These are phyloP conservation scores for Penstemon davidsonii DNA, from an alignment of 257 asterid species.

Conservation along the genomic window DNA sequence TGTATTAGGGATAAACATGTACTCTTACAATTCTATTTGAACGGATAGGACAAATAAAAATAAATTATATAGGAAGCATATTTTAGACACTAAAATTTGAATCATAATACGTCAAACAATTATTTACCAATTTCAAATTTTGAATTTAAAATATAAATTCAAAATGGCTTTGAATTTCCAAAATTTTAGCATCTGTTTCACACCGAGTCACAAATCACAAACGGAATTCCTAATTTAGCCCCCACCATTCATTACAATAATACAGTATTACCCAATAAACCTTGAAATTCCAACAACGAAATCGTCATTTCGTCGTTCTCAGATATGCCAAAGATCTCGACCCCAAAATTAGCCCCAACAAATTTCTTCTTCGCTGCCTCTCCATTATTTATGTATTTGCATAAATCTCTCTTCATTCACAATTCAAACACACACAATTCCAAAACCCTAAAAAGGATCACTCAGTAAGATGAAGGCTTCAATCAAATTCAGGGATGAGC, in stretches of 20 bases:
- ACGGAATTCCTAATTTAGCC: constrained; percentile 13
- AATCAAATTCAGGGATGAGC: constrained; percentile 84
- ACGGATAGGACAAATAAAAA: too few species aligned
- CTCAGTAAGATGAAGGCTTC: constrained; percentile 79
- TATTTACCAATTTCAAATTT: constrained; percentile 4
- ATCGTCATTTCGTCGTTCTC: background rate
- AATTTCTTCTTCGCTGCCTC: constrained; percentile 5
- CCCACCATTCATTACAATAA: background rate
- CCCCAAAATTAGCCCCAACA: constrained; percentile 29
- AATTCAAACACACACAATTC: background rate
- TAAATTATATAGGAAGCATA: too few species aligned
- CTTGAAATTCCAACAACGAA: constrained; percentile 6
- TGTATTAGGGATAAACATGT: too few species aligned
- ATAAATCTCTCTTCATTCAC: background rate
- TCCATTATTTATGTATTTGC: constrained; percentile 25
- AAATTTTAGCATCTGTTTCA: background rate
- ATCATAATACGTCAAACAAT: background rate
- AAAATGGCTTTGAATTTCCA: background rate
- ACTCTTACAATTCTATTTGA: too few species aligned
- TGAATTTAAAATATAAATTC: constrained; percentile 24
- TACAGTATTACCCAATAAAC: background rate
- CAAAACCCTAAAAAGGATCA: background rate
- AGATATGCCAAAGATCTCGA: constrained; percentile 19
- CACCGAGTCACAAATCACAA: background rate
- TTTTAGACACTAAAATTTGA: too few species aligned